phyloP scores from a whole-genome alignment of 306 rosid species.

The Citrullus amarus region DNA sequence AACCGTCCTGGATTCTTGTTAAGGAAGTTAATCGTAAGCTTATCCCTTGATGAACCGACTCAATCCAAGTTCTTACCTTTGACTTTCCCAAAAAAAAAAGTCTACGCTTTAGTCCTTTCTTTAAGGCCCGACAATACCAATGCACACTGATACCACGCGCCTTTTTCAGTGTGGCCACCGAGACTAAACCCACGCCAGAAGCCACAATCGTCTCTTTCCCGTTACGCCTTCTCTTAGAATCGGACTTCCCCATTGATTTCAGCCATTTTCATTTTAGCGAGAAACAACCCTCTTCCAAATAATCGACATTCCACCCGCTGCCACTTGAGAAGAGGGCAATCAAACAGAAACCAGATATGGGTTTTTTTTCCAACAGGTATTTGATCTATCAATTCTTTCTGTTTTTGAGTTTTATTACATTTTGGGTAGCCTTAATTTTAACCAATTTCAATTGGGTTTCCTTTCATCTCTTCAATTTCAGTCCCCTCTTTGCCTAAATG shows the following conservation, averaged over 20 bases:
- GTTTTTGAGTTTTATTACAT: neutral
- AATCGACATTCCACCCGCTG: neutral
- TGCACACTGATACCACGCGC: neutral
- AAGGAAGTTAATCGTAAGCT: neutral
- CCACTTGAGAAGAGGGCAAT: neutral
- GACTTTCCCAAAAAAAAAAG: no score
- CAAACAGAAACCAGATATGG: conserved; percentile 26
- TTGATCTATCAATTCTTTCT: neutral
- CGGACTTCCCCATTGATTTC: neutral
- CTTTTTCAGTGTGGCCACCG: neutral
- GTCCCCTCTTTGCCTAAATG: neutral
- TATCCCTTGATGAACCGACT: neutral
- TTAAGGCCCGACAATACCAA: neutral
- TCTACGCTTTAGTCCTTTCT: neutral
- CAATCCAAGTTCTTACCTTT: neutral
- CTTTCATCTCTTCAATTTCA: neutral
- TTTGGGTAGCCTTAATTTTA: neutral
- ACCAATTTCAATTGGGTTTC: neutral
- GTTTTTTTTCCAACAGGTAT: conserved; percentile 73
- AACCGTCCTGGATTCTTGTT: neutral
- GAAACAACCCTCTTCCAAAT: neutral
- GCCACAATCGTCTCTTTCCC: neutral
- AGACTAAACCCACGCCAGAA: neutral
- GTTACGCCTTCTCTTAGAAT: neutral
- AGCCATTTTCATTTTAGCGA: neutral